Base-by-base conservation (phyloP, 1,284 basidiomycete species). In the Ustilago cynodontis region DNA sequence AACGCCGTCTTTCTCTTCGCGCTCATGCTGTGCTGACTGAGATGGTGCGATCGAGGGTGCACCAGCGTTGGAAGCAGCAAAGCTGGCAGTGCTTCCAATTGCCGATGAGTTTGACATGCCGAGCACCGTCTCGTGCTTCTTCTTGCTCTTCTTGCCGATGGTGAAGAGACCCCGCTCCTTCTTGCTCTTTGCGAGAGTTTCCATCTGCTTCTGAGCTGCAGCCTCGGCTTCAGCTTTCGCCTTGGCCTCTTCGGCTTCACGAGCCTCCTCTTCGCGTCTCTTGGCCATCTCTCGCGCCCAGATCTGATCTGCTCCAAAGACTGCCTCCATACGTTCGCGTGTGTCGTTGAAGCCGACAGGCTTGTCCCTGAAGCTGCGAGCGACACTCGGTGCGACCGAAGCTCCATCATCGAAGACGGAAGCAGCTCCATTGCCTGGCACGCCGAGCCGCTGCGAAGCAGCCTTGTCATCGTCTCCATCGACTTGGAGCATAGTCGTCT, bases 331-430 rank as follows among this genome's bases (percentile, higher is more conserved):
- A 13, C 84, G 72, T 58, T 82, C 82, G 3, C 78, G 63, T 14
- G 84, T 85, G 59, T 85, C 84, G 33, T 85, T 84, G 63, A 65
- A 74, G 16, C 81, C 81, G 26, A 82, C 18, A 8, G 81, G 80
- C 52, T 81, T 78, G 41, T 83, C 80, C 13, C 71, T 49, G 71
- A 83, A 82, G 41, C 71, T 62, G n/a, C 58, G 63, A 3, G 77
- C 80, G 13, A 69, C 51, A 49, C 79, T 80, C 13, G 77, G 75
- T 4, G 80, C 77, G 2, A 79, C 43, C 0, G 77, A 78, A 10
- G 73, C 77, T 6, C 51, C 66, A 45, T 80, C 77, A 16, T 77
- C 73, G 16, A 43, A 51, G 10, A 54, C 39, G 18, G 71, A 72
- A 1, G 37, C 26, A 9, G 59, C 57, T 10, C 45, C 54, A 29